These are phyloP conservation scores for Linderina pennispora DNA, from an alignment of 192 early-diverging fungal genomes.

Conservation along the genomic window DNA sequence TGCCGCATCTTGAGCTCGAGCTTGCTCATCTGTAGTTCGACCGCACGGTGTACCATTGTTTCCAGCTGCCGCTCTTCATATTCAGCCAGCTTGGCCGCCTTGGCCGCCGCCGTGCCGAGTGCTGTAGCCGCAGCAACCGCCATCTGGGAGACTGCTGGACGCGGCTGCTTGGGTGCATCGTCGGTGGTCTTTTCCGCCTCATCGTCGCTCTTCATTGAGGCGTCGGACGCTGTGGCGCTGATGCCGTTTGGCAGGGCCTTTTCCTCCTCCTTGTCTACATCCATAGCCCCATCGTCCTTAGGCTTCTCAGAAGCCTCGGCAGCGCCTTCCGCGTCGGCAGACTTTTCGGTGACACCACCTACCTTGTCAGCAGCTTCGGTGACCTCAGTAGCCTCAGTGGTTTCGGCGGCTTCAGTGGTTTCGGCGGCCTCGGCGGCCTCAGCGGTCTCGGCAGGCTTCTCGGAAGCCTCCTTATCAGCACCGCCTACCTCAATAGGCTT, in stretches of 20 bases:
- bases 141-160: conserved; percentile 47
- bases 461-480: neutral
- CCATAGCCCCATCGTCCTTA: conserved; percentile 1
- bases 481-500: neutral
- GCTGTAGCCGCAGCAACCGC: conserved; percentile 81
- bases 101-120: conserved; percentile 87
- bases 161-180: conserved; percentile 4
- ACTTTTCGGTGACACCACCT: no score
- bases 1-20: conserved; percentile 89
- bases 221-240: conserved; percentile 4
- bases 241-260: conserved; percentile 1
- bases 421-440: neutral
- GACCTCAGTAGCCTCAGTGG: conserved; percentile 5
- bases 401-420: neutral
- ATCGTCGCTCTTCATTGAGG: conserved; percentile 9
- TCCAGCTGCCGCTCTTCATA: conserved; percentile 86
- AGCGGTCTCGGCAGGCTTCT: neutral
- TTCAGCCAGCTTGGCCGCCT: conserved; percentile 73
- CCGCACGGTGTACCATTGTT: conserved; percentile 68
- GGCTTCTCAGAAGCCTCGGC: conserved; percentile 10
- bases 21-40: conserved; percentile 85
- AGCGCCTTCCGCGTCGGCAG: conserved; percentile 15
- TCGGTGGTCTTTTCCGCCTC: conserved; percentile 6
- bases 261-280: neutral
- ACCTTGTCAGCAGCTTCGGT: no score